Conservation (phyloP, 192 early-diverging fungal genomes). For the Gaertneriomyces semiglobifer region DNA sequence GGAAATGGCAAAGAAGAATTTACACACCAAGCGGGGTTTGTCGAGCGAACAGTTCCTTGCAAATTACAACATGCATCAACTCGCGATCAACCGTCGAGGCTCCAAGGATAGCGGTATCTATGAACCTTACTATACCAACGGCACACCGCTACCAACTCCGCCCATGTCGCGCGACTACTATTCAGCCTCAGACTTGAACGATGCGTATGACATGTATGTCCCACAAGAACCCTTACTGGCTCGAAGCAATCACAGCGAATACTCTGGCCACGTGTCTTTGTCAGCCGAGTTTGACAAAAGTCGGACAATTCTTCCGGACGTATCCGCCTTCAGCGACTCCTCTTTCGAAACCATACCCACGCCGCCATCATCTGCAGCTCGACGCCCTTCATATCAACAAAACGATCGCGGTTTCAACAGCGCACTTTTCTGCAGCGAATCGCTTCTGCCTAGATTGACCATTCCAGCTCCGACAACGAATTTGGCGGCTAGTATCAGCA, state of each 20-base stretch:
- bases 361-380: constrained; percentile 22
- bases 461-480: constrained; percentile 17
- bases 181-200: constrained; percentile 15
- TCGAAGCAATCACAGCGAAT: constrained; percentile 7
- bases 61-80: constrained; percentile 15
- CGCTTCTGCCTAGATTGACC: constrained; percentile 31
- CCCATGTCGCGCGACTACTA: constrained; percentile 23
- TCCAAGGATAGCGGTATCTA: constrained; percentile 19
- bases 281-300: constrained; percentile 5
- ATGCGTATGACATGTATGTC: constrained; percentile 23
- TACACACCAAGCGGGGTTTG: constrained; percentile 82
- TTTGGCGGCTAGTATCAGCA: background rate
- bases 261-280: constrained; percentile 12
- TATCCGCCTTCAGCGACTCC: constrained; percentile 16
- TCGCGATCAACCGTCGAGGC: constrained; percentile 24
- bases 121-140: constrained; percentile 27
- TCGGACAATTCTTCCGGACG: constrained; percentile 8
- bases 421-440: constrained; percentile 49
- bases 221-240: background rate
- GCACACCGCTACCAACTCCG: constrained; percentile 9
- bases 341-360: constrained; percentile 15
- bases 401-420: constrained; percentile 47
- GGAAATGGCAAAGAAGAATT: constrained; percentile 98
- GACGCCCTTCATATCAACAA: constrained; percentile 17
- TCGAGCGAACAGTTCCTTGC: constrained; percentile 28